A percentile compares a stretch with the other conserved stretches of the same genome.
Evolutionary conservation across 225 moss, liverwort and hornwort genomes (phyloP).

Genomic region (Antitrichia curtipendula): DNA sequence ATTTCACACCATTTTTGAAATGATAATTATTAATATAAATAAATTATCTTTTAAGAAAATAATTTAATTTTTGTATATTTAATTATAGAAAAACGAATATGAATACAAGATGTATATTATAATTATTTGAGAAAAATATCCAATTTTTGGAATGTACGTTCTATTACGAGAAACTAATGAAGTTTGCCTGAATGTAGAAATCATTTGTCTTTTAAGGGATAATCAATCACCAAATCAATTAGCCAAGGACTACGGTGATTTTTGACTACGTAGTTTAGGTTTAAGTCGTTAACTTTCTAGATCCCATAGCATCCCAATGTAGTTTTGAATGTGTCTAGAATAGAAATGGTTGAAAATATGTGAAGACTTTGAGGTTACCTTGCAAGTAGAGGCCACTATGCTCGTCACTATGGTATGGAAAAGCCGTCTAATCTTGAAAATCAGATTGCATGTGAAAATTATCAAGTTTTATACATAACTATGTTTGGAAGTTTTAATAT

Average conservation of each 20-base stretch:
- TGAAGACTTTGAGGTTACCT: neutral
- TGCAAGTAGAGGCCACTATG: neutral
- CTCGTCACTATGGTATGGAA: fast-evolving
- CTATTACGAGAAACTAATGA: too few relatives aligned
- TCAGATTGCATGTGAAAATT: neutral
- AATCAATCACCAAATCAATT: neutral
- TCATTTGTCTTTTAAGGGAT: too few relatives aligned
- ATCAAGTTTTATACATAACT: neutral
- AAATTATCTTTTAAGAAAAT: too few relatives aligned
- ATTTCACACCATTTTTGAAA: too few relatives aligned
- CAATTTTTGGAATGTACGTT: too few relatives aligned
- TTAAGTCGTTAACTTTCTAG: neutral
- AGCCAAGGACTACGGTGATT: neutral
- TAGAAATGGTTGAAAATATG: neutral
- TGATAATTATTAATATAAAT: too few relatives aligned
- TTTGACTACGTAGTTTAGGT: neutral
- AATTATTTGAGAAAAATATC: too few relatives aligned
- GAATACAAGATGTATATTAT: too few relatives aligned
- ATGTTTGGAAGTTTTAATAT: neutral
- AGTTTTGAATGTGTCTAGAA: neutral
- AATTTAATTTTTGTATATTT: too few relatives aligned
- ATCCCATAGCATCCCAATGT: neutral
- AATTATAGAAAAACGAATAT: too few relatives aligned
- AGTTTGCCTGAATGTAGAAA: too few relatives aligned
- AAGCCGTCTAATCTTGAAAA: neutral